phyloP scores from a whole-genome alignment of 2,329 filamentous ascomycete genomes.

The Alternaria sp. region DNA sequence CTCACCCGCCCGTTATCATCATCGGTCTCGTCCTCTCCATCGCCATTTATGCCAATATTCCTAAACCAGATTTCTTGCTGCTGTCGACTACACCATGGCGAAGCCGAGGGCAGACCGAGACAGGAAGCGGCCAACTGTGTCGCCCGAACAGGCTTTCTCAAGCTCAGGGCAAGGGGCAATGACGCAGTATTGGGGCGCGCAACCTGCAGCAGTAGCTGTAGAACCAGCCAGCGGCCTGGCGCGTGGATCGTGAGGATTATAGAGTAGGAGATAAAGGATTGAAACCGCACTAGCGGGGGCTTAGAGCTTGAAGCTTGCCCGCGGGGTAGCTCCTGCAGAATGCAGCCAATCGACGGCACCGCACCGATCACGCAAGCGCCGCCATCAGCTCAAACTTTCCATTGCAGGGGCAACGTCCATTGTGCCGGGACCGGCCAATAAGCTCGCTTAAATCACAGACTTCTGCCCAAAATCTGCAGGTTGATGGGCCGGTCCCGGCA shows the following conservation, averaged over 20 bases:
- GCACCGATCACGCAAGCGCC: too few species aligned
- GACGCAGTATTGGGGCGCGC: constrained; percentile 1
- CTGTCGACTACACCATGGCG: too few species aligned
- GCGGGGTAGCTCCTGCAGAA: too few species aligned
- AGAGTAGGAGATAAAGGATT: not conserved
- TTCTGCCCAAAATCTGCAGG: constrained; percentile 1
- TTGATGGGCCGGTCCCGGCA: not conserved
- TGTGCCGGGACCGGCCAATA: not conserved
- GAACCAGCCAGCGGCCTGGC: not conserved
- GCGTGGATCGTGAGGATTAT: constrained; percentile 1
- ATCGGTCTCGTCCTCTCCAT: not conserved
- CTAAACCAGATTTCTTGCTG: too few species aligned
- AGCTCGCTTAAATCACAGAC: constrained; percentile 1
- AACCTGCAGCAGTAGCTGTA: not conserved
- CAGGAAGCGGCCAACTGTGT: constrained; percentile 6
- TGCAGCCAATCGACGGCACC: too few species aligned
- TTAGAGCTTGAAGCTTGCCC: too few species aligned
- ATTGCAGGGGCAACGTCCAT: too few species aligned
- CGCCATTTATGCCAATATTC: too few species aligned
- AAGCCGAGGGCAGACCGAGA: too few species aligned
- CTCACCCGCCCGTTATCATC: not conserved
- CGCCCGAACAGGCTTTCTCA: constrained; percentile 9
- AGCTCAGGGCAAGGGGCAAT: constrained; percentile 4
- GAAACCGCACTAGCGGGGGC: too few species aligned
- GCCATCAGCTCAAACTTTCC: too few species aligned